These are phyloP conservation scores for Raffaelea arxii DNA, from an alignment of 2,329 filamentous ascomycete species.

Conservation along the genomic window DNA sequence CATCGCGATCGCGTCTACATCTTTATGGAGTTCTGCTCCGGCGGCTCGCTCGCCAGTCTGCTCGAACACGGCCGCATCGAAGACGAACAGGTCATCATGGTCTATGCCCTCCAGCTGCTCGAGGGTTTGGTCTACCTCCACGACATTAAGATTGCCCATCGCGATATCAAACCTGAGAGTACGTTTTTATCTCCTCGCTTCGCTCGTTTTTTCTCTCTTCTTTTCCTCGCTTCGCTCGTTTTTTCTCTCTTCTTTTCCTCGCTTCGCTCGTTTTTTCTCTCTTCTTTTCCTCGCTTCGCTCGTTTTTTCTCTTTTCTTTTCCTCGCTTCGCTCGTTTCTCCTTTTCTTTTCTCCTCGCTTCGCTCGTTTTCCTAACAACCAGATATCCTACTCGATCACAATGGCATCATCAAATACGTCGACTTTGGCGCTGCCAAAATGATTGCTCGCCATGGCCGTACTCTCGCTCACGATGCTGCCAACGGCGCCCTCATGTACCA, in stretches of 20 bases:
- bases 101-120: slow-evolving; percentile 87
- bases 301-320: background rate
- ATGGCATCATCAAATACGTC: slow-evolving; percentile 97
- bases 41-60: slow-evolving; percentile 79
- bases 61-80: slow-evolving; percentile 95
- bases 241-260: background rate
- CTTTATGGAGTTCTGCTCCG: slow-evolving; percentile 99
- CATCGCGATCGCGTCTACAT: slow-evolving; percentile 99
- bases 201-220: background rate
- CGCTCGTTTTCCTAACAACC: slow-evolving; percentile 3
- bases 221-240: background rate
- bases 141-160: slow-evolving; percentile 83
- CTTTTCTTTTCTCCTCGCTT: background rate
- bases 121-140: slow-evolving; percentile 93
- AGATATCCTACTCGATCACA: slow-evolving; percentile 94
- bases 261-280: background rate
- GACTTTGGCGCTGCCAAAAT: slow-evolving; percentile 97
- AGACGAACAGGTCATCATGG: slow-evolving; percentile 95
- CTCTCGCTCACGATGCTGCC: slow-evolving; percentile 57
- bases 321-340: background rate
- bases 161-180: slow-evolving; percentile 97
- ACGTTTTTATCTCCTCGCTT: slow-evolving; percentile 30
- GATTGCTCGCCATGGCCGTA: slow-evolving; percentile 87
- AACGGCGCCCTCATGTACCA: background rate
- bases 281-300: background rate